Evolutionary conservation across 2,329 filamentous ascomycete species (phyloP), one percentile per base, ranked within the genome.

Genomic region (Thielaviopsis cerberus): DNA sequence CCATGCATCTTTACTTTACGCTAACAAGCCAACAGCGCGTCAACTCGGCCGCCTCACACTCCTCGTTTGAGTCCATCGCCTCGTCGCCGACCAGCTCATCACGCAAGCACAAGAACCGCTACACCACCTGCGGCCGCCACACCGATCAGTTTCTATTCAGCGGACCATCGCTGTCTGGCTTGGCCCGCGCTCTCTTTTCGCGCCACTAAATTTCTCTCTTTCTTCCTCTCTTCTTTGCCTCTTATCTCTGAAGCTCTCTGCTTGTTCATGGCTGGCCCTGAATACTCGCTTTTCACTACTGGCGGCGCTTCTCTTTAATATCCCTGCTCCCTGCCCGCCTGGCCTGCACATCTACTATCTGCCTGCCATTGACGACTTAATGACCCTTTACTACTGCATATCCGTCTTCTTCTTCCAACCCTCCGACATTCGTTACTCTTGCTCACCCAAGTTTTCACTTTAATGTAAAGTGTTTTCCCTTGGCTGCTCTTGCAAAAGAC

Each of bases 61-160:
- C 30, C 10, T 55, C 55, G 1, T 37, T 52, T 13, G 27, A 24
- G 13, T 53, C 57, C 22, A n/a, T 52, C 48, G 51, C 22, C 13
- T 11, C 48, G 25, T 55, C 41, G 26, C 37, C 45, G 25, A 5
- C 23, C 20, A 26, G 27, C 41, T 57, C 71, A 7, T 64, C 69
- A n/a, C 71, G 69, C 22, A 71, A 69, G 8, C 70, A 56, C 51
- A 60, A 73, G 62, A 79, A 79, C 61, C 71, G 74, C 50, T 72
- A 78, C 66, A 78, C 76, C 37, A 75, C 76, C 59, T 79, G 77
- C 61, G 77, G 77, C 15, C 71, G 77, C 15, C 76, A 79, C 65
- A 74, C 74, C 45, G 72, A 77, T 62, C 74, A 79, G 63, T 76
- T 72, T 60, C 67, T 79, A 15, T 76, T 79, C 61, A 69, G 74